Base-by-base conservation (phyloP, 2,329 filamentous ascomycete genomes). In the Aspergillus sojae region DNA sequence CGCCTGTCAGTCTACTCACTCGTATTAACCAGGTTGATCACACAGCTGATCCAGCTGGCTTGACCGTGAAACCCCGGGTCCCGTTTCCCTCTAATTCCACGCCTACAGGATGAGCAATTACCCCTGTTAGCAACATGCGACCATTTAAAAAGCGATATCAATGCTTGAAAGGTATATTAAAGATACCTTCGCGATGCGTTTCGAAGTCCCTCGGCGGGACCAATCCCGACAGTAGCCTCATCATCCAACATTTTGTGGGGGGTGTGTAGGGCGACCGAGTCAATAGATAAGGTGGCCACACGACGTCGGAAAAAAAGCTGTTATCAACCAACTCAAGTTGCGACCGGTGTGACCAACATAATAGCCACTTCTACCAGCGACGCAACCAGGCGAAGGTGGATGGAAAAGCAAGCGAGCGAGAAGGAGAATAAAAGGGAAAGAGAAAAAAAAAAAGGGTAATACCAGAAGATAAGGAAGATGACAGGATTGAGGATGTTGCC, bases 11-110 rank as follows among this genome's bases (percentile, higher is more conserved):
- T 34, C n/a, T 46, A 74, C 78, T 76, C 65, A 95, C 92, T 99
- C 21, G 95, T 99, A 79, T 99, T 99, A 68, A 98, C 85, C 68
- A 99, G 84, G 78, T 99, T 99, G 80, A 98, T 91, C 69, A 95
- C 91, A 76, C 94, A 97, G 81, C 93, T 97, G 60, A 90, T 78
- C 88, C 92, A 96, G 70, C 92, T 91, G 70, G 95, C 95, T 74
- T 94, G 87, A 60, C 95, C 94, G 64, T 79, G 79, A 48, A 80
- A 75, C 57, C 90, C 90, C 62, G 84, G 86, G 78, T 91, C 88
- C 80, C 93, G 93, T 72, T 90, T 89, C 67, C 85, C 86, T 74
- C 88, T 65, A n/a, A 50, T 65, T 65, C 65, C 68, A 66, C 75
- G 74, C 64, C 77, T 79, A 63, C 23, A 28, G 50, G 19, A 56